Evolutionary conservation across 352 stramenopile species (phyloP).

Genomic region (Pythium grandisporangium): DNA sequence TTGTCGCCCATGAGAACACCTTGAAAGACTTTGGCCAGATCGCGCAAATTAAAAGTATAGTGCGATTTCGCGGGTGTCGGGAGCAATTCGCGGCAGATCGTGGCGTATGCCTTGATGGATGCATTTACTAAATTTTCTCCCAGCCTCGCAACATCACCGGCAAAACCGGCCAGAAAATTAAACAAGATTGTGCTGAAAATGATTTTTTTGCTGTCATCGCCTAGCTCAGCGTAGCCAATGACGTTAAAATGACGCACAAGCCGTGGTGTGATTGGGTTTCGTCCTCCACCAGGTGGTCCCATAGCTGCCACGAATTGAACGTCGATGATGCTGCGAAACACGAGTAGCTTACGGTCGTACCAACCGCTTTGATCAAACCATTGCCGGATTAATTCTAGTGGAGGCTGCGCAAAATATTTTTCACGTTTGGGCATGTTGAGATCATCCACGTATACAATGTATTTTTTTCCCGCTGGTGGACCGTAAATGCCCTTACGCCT

Average conservation of each 20-base stretch:
- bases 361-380: slow-evolving; percentile 92
- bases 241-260: slow-evolving; percentile 92
- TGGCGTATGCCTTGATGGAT: slow-evolving; percentile 89
- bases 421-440: slow-evolving; percentile 95
- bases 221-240: slow-evolving; percentile 87
- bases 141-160: slow-evolving; percentile 44
- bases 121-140: slow-evolving; percentile 64
- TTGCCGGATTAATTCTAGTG: slow-evolving; percentile 92
- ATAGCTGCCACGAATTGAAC: slow-evolving; percentile 88
- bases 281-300: slow-evolving; percentile 87
- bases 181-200: slow-evolving; percentile 92
- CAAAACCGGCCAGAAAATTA: slow-evolving; percentile 65
- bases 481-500: slow-evolving; percentile 90
- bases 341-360: slow-evolving; percentile 91
- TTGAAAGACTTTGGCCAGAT: slow-evolving; percentile 92
- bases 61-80: slow-evolving; percentile 92
- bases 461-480: slow-evolving; percentile 86
- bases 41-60: slow-evolving; percentile 94
- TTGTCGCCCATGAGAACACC: slow-evolving; percentile 84
- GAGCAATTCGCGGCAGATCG: slow-evolving; percentile 83
- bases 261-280: slow-evolving; percentile 87
- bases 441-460: slow-evolving; percentile 94
- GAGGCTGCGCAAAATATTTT: slow-evolving; percentile 91
- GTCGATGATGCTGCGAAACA: slow-evolving; percentile 85
- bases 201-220: slow-evolving; percentile 80